phyloP scores from a whole-genome alignment of 306 rosid species.

The Quillaja saponaria region DNA sequence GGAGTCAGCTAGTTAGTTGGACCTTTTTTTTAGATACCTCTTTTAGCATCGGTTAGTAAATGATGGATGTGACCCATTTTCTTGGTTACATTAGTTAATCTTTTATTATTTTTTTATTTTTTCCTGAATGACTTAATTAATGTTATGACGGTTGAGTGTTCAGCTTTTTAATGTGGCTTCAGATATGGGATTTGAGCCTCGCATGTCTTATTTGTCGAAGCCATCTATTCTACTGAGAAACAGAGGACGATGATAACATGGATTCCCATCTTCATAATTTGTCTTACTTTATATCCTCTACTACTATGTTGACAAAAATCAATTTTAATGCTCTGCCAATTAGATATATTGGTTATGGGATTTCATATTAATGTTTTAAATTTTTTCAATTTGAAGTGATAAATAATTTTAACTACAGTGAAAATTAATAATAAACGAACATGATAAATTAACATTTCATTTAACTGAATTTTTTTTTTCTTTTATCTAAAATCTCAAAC shows the following conservation, averaged over 20 bases:
- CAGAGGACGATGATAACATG: slow-evolving; percentile 16
- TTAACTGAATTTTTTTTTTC: no score
- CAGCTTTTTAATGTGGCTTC: slow-evolving; percentile 28
- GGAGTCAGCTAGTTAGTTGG: not conserved
- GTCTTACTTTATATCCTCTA: not conserved
- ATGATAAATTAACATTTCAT: no score
- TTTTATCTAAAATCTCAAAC: no score
- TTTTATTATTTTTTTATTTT: slow-evolving; percentile 28
- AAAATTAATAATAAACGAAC: no score
- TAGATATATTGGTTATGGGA: no score
- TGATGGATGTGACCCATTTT: slow-evolving; percentile 11
- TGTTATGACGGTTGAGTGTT: slow-evolving; percentile 28
- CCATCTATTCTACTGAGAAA: slow-evolving; percentile 40
- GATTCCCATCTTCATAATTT: slow-evolving; percentile 4
- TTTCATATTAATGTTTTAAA: no score
- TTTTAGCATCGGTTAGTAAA: slow-evolving; percentile 1
- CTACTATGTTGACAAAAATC: not conserved
- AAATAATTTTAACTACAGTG: no score
- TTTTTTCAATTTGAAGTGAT: no score
- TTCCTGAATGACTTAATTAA: slow-evolving; percentile 50
- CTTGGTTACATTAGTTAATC: slow-evolving; percentile 6
- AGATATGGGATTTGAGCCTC: slow-evolving; percentile 17
- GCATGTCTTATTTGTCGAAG: slow-evolving; percentile 20
- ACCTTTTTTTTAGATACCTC: slow-evolving; percentile 19
- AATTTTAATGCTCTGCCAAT: no score